Evolutionary conservation across 305 asterid genomes (phyloP), one percentile per base, ranked within the genome.

Genomic region (Solanum hybrid): DNA sequence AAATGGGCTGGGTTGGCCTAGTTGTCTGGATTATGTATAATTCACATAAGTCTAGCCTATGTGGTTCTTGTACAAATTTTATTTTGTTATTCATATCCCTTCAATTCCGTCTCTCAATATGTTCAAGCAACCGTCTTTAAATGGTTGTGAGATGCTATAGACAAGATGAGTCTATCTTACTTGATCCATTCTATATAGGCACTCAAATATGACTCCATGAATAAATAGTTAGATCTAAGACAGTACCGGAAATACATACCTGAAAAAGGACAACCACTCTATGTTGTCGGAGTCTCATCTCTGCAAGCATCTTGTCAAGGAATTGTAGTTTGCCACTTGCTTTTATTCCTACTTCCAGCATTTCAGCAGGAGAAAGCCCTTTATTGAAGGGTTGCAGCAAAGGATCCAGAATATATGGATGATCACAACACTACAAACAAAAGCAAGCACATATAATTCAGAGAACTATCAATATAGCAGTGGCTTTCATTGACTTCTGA

Each of bases 311-410:
- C 91, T 75, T 86, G 89, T 97, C 95, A 88, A 98, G 97, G 91
- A 95, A 93, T 86, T 93, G 95, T 80, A 98, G 87, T 93, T 98
- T 98, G 76, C 99, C 99, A 92, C 99, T 94, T 85, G 96, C 96
- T 93, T 93, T 93, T 90, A 96, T 93, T 42, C 95, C 99, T 90
- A 93, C 88, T 81, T 96, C 96, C 94, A 95, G 90, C 73, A 91
- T 72, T 89, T 93, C 96, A 29, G 90, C 80, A 82, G 90, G 90
- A 75, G 92, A 89, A 91, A 93, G 92, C 88, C 90, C 92, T 88
- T 93, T 93, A 75, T 89, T 92, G 73, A 95, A 92, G 86, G 90
- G 88, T 92, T 93, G 96, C 66, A 92, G 79, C 88, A 93, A 91
- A 24, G 92, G 29, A 79, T 97, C 98, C 92, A 94, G 91, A 37